These are phyloP conservation scores for Colletotrichum incanum DNA, from an alignment of 2,329 filamentous ascomycete species.

Conservation along the genomic window DNA sequence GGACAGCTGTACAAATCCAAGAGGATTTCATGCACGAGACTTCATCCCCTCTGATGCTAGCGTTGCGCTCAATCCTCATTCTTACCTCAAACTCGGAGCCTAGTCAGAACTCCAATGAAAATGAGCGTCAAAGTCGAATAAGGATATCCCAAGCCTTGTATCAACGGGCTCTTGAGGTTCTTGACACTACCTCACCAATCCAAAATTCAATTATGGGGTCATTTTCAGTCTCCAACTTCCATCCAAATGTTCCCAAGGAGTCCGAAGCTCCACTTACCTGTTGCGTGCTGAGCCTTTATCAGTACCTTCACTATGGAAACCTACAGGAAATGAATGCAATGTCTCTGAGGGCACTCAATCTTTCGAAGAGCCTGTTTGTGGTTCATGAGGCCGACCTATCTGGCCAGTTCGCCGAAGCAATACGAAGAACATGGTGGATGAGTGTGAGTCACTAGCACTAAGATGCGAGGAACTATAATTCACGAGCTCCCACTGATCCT, in stretches of 20 bases:
- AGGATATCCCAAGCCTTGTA: background rate
- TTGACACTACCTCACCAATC: background rate
- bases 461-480: too few relatives aligned
- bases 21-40: background rate
- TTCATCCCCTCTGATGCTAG: background rate
- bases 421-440: too few relatives aligned
- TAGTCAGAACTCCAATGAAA: background rate
- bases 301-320: too few relatives aligned
- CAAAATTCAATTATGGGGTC: background rate
- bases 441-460: too few relatives aligned
- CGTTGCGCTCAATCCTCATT: background rate
- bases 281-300: too few relatives aligned
- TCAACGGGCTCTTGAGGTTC: background rate
- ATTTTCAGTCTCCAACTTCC: background rate
- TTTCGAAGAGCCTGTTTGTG: too few relatives aligned
- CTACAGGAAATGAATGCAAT: too few relatives aligned
- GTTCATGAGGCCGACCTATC: too few relatives aligned
- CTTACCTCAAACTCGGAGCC: background rate
- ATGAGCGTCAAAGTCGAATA: background rate
- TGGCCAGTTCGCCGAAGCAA: too few relatives aligned
- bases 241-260: background rate
- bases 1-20: background rate
- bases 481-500: too few relatives aligned
- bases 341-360: too few relatives aligned
- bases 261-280: too few relatives aligned